These are phyloP conservation scores for Nemania serpens DNA, from an alignment of 2,329 filamentous ascomycete genomes.

Conservation along the genomic window DNA sequence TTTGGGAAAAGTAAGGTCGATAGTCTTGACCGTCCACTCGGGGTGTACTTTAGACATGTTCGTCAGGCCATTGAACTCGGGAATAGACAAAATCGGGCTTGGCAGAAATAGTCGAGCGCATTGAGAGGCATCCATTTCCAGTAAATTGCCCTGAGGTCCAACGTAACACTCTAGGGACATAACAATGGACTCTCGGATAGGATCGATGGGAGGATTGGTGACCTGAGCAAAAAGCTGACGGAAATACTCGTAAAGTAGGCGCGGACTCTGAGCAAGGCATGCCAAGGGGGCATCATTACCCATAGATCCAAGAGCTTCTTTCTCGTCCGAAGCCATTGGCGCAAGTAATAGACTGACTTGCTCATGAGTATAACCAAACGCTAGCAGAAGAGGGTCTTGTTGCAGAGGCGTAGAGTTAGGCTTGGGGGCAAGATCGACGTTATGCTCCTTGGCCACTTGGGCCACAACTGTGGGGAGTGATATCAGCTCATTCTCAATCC, in stretches of 20 bases:
- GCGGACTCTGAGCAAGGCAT: constrained; percentile 86
- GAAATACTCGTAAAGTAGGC: constrained; percentile 95
- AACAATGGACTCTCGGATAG: constrained; percentile 94
- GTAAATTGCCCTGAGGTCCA: constrained; percentile 89
- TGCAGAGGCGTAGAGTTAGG: constrained; percentile 75
- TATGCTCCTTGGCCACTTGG: constrained; percentile 60
- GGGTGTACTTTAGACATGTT: constrained; percentile 74
- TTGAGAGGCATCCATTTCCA: constrained; percentile 91
- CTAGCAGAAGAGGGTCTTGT: constrained; percentile 80
- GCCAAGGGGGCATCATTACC: constrained; percentile 94
- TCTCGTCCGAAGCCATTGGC: constrained; percentile 96
- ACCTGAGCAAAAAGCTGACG: constrained; percentile 96
- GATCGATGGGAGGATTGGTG: constrained; percentile 96
- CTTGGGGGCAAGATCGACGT: constrained; percentile 66
- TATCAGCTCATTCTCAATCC: constrained; percentile 85
- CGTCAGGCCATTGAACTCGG: constrained; percentile 86
- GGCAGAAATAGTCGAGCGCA: constrained; percentile 84
- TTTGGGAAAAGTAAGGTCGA: constrained; percentile 94
- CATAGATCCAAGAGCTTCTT: constrained; percentile 97
- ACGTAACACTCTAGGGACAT: constrained; percentile 98
- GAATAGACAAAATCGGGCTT: constrained; percentile 85
- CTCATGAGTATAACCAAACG: constrained; percentile 94
- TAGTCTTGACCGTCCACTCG: constrained; percentile 85
- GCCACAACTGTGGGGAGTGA: constrained; percentile 77
- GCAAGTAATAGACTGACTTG: constrained; percentile 90